Evolutionary conservation across 345 rosid genomes (phyloP).

Genomic region (Balakata baccata): DNA sequence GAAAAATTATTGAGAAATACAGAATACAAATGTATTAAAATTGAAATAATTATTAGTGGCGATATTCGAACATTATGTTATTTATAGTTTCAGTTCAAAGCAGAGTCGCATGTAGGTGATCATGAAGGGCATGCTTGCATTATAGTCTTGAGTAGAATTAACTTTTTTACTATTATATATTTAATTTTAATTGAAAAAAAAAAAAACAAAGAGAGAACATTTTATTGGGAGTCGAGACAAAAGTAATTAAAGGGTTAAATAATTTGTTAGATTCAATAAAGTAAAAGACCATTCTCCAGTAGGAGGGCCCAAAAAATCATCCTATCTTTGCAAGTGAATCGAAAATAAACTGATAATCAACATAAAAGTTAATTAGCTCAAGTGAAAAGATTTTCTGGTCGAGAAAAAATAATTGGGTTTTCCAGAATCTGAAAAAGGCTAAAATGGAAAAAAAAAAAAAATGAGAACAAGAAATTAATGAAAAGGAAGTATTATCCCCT

Average conservation of each 20-base stretch:
- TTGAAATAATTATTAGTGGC: no score
- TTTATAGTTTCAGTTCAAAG: no score
- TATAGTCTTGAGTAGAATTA: no score
- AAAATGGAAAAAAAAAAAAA: not conserved
- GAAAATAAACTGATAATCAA: not conserved
- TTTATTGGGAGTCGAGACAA: no score
- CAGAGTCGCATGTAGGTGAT: no score
- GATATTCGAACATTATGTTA: no score
- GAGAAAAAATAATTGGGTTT: not conserved
- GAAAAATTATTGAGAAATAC: no score
- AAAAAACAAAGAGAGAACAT: not conserved
- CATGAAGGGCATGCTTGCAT: no score
- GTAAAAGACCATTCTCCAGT: not conserved
- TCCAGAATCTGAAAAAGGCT: not conserved
- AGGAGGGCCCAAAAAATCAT: not conserved
- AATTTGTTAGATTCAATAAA: no score
- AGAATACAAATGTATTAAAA: no score
- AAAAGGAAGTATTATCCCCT: conserved; percentile 18
- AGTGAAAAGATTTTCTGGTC: not conserved
- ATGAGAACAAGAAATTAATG: not conserved
- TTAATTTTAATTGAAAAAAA: not conserved
- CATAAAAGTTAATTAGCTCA: not conserved
- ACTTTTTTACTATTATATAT: not conserved
- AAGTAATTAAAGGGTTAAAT: no score
- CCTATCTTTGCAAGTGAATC: not conserved